These are phyloP conservation scores for Dendrocalamus latiflorus DNA, from an alignment of 202 grass and related monocot species.

Conservation along the genomic window DNA sequence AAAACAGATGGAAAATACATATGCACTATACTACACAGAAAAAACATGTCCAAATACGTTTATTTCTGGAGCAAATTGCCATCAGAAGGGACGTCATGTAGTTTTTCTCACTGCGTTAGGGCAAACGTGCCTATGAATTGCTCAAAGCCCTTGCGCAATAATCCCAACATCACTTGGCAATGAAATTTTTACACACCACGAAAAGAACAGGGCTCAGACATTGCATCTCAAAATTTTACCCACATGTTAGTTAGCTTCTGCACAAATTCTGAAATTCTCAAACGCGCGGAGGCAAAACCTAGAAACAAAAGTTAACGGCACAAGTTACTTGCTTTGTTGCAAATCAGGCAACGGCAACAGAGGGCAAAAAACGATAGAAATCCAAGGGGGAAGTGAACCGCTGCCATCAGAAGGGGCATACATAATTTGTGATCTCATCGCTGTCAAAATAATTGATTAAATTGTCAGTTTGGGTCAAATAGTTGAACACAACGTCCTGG, in stretches of 20 bases:
- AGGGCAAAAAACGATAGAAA: not conserved
- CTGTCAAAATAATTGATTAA: no score
- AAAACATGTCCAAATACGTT: not conserved
- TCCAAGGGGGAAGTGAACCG: not conserved
- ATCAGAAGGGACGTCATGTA: slow-evolving; percentile 40
- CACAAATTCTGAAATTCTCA: not conserved
- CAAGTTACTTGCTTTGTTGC: not conserved
- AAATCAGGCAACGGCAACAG: not conserved
- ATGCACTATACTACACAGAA: not conserved
- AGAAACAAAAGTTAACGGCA: not conserved
- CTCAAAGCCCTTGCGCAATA: slow-evolving; percentile 67
- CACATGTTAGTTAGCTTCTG: not conserved
- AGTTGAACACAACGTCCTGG: no score
- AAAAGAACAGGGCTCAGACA: not conserved
- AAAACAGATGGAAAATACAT: not conserved
- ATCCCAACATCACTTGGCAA: slow-evolving; percentile 46
- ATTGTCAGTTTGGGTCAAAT: no score
- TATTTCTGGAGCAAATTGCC: slow-evolving; percentile 10
- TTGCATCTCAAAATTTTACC: not conserved
- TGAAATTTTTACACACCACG: not conserved
- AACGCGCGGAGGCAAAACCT: not conserved
- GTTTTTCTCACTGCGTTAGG: slow-evolving; percentile 40
- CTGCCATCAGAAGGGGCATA: slow-evolving; percentile 51
- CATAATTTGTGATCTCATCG: slow-evolving; percentile 34
- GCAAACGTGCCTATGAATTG: slow-evolving; percentile 11